These are phyloP conservation scores for Chaetomium strumarium DNA, from an alignment of 2,329 filamentous ascomycete genomes.

Conservation along the genomic window DNA sequence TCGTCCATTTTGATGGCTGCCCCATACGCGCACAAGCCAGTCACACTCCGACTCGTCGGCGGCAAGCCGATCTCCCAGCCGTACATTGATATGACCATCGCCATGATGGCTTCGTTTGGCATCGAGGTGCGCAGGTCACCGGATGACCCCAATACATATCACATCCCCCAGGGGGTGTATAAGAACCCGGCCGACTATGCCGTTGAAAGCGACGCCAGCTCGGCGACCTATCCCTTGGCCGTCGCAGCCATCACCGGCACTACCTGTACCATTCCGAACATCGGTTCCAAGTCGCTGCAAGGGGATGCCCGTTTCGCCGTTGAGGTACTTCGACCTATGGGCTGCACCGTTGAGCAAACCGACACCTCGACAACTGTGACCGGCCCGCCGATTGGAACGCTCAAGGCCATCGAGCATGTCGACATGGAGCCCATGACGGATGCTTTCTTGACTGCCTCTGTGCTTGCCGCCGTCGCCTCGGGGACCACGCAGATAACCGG, in stretches of 20 bases:
- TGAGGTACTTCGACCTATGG: constrained; percentile 87
- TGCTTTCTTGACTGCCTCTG: constrained; percentile 91
- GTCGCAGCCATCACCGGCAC: constrained; percentile 94
- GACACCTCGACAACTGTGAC: constrained; percentile 85
- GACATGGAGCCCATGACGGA: constrained; percentile 99
- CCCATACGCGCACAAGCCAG: constrained; percentile 89
- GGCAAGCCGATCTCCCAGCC: constrained; percentile 94
- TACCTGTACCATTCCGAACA: constrained; percentile 93
- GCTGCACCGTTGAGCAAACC: constrained; percentile 81
- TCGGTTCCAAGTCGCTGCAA: constrained; percentile 85
- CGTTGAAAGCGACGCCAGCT: constrained; percentile 95
- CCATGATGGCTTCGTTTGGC: constrained; percentile 95
- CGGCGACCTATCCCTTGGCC: constrained; percentile 90
- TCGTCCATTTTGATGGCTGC: constrained; percentile 96
- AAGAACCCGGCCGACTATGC: constrained; percentile 78
- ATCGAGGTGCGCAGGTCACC: constrained; percentile 70
- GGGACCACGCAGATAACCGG: constrained; percentile 83
- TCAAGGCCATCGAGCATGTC: constrained; percentile 72
- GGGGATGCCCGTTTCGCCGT: constrained; percentile 92
- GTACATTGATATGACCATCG: constrained; percentile 98
- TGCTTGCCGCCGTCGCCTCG: constrained; percentile 81
- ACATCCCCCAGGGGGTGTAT: constrained; percentile 82
- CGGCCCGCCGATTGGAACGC: constrained; percentile 67
- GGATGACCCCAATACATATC: constrained; percentile 82
- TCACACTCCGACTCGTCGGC: constrained; percentile 85